These are phyloP conservation scores for Aspergillus bridgeri DNA, from an alignment of 495 filamentous ascomycete species.

Conservation along the genomic window DNA sequence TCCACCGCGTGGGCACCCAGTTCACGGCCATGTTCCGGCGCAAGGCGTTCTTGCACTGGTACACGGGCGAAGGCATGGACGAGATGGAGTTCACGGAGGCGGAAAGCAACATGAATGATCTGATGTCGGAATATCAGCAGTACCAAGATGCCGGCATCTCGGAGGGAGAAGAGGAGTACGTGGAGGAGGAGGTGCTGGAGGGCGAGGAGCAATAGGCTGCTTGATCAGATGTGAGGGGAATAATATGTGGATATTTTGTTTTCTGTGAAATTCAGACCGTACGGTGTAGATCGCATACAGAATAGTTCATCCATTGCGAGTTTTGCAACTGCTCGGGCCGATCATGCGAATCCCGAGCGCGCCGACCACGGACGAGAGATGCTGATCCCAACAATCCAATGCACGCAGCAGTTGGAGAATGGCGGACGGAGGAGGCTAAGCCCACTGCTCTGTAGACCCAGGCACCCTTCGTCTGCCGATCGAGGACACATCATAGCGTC, in stretches of 20 bases:
- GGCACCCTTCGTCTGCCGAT: background rate
- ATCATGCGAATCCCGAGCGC: background rate
- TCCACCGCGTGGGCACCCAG: conserved; percentile 99
- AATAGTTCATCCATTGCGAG: too few relatives aligned
- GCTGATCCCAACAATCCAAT: background rate
- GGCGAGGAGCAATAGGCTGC: background rate
- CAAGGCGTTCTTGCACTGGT: conserved; percentile 99
- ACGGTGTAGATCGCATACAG: too few relatives aligned
- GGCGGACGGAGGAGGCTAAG: background rate
- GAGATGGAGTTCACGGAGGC: conserved; percentile 99
- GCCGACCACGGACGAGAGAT: background rate
- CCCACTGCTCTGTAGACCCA: too few relatives aligned
- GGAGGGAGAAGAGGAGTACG: conserved; percentile 64
- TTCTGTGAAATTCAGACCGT: too few relatives aligned
- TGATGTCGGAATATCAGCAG: conserved; percentile 99
- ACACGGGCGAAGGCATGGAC: conserved; percentile 99
- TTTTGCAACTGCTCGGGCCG: too few relatives aligned
- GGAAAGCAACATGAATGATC: conserved; percentile 99
- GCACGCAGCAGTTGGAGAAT: too few relatives aligned
- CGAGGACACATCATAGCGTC: background rate
- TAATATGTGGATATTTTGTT: too few relatives aligned
- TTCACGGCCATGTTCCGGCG: conserved; percentile 99
- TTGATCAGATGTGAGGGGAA: too few relatives aligned
- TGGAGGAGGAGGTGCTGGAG: conserved; percentile 5
- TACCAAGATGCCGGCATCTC: conserved; percentile 96